phyloP scores from a whole-genome alignment of 345 rosid genomes.

The Clarkia xantiana region DNA sequence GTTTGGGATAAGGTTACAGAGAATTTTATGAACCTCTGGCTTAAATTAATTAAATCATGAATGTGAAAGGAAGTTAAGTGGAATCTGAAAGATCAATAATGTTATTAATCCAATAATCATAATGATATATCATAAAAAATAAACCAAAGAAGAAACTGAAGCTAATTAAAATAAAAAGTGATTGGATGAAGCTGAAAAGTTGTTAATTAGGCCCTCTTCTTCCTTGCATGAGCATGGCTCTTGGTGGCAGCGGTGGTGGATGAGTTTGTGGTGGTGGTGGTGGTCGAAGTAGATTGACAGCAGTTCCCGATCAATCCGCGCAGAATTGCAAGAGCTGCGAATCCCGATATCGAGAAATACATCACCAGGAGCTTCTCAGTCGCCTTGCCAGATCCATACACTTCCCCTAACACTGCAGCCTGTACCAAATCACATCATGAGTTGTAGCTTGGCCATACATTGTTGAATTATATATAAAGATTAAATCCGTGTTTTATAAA shows the following conservation, averaged over 20 bases:
- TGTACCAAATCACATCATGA: slow-evolving; percentile 8
- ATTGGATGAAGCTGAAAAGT: neutral
- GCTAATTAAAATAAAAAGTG: neutral
- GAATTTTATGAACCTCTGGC: too few relatives aligned
- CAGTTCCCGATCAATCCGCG: slow-evolving; percentile 33
- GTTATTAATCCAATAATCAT: too few relatives aligned
- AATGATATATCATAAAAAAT: too few relatives aligned
- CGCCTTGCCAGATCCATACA: slow-evolving; percentile 45
- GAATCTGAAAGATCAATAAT: too few relatives aligned
- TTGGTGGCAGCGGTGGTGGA: slow-evolving; percentile 13
- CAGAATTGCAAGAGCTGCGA: slow-evolving; percentile 35
- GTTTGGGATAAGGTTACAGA: too few relatives aligned
- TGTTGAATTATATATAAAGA: too few relatives aligned
- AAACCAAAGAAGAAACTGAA: neutral
- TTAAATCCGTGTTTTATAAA: too few relatives aligned
- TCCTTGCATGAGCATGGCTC: slow-evolving; percentile 32
- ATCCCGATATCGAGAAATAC: slow-evolving; percentile 41
- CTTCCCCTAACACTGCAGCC: slow-evolving; percentile 50
- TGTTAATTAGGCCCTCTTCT: slow-evolving; percentile 37
- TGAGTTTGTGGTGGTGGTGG: slow-evolving; percentile 1
- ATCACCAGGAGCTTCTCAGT: slow-evolving; percentile 33
- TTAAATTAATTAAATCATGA: too few relatives aligned
- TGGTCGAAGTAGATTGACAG: slow-evolving; percentile 7
- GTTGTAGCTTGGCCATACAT: too few relatives aligned
- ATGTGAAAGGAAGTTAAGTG: too few relatives aligned